Evolutionary conservation across 2,329 filamentous ascomycete genomes (phyloP), one percentile per base, ranked within the genome.

Genomic region (Scortechinia acanthostroma): DNA sequence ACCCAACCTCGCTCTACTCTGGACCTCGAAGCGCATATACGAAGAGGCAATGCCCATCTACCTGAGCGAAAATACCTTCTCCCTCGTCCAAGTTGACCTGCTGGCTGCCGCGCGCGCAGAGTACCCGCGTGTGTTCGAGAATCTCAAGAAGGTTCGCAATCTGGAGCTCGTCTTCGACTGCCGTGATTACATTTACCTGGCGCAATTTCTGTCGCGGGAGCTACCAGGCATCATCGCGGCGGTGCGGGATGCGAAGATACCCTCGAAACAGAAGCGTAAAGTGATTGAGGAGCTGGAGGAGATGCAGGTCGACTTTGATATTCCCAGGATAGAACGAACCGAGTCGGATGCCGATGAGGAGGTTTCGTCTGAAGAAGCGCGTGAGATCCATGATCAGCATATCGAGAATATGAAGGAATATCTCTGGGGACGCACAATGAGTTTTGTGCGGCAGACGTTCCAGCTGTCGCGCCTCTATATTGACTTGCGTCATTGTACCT

Each of bases 401-500:
- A 47, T 51, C 42, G 43, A 48, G 22, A 51, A 50, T 6, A 42
- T 55, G 46, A 47, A 48, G 16, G 49, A 54, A 23, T 48, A 49
- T 23, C 49, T 55, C 3, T 55, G 52, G 51, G 53, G 52, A 15
- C 52, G 51, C 4, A 54, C 51, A 1, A 22, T 55, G 37, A 50
- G 47, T 2, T 54, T 54, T 22, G 46, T 54, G n/a, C 52, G 53
- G 13, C 52, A 54, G 35, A 48, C 23, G 6, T 47, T 55, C 22
- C 46, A 42, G 3, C 28, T 55, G n/a, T 40, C 46, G 1, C 33
- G 49, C 20, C 47, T 55, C 10, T 48, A 46, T 16, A 33, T 55
- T 3, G 49, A 55, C 25, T 43, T 55, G 19, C 43, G 42, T n/a
- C 43, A 45, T 20, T 55, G 50, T 33, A 45, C 45, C 23, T 55